Conservation (phyloP, 2,329 filamentous ascomycete species). For the Ustilaginoidea virens region DNA sequence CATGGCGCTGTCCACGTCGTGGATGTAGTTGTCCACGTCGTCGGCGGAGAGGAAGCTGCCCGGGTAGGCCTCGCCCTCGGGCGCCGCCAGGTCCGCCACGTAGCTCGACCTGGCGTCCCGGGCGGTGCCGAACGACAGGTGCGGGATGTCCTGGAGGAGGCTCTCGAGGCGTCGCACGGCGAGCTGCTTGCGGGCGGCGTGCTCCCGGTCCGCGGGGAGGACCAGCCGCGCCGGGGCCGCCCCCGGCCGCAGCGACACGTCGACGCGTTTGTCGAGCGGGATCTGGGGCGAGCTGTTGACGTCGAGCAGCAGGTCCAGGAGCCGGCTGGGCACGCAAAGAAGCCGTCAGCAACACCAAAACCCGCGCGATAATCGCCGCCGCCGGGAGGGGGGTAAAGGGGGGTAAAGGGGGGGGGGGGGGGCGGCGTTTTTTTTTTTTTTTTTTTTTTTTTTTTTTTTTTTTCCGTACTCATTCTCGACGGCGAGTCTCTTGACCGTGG, state of each 20-base stretch:
- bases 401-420: too few species aligned
- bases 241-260: constrained; percentile 40
- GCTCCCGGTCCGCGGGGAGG: constrained; percentile 16
- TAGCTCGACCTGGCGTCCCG: constrained; percentile 47
- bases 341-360: too few species aligned
- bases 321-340: constrained; percentile 44
- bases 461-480: constrained; percentile 76
- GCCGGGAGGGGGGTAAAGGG: too few species aligned
- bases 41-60: constrained; percentile 52
- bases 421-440: too few species aligned
- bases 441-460: neutral
- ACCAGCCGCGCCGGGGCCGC: constrained; percentile 22
- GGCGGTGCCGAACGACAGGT: constrained; percentile 34
- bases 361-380: too few species aligned
- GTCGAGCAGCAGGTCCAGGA: constrained; percentile 78
- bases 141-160: constrained; percentile 37
- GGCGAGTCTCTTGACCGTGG: constrained; percentile 68
- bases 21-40: constrained; percentile 61
- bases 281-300: constrained; percentile 76
- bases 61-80: constrained; percentile 38
- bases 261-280: constrained; percentile 56
- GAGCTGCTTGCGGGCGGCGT: constrained; percentile 23
- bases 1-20: constrained; percentile 41
- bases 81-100: constrained; percentile 31
- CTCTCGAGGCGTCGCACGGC: constrained; percentile 32